phyloP scores from a whole-genome alignment of 371 early-diverging fungal species.

The Saksenaea oblongispora region DNA sequence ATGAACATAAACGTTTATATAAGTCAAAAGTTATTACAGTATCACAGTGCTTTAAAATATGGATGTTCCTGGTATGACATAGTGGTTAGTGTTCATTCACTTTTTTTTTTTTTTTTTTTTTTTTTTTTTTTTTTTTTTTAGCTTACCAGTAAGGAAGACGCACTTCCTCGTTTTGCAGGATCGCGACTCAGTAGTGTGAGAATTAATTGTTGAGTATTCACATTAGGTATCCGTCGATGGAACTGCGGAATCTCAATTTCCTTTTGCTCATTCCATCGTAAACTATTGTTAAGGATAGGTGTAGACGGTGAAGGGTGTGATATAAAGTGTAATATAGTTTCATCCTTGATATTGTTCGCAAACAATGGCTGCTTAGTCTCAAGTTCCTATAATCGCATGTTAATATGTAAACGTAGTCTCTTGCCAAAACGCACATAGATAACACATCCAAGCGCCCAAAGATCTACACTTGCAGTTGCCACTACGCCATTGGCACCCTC shows the following conservation, averaged over 20 bases:
- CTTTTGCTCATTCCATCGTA: constrained; percentile 50
- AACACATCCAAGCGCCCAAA: constrained; percentile 52
- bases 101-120: neutral
- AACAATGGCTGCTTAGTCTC: constrained; percentile 47
- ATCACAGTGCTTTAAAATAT: too few species aligned
- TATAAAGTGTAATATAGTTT: constrained; percentile 50
- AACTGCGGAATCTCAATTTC: constrained; percentile 49
- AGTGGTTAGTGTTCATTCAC: neutral
- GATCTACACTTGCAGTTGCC: constrained; percentile 47
- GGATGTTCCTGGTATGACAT: neutral
- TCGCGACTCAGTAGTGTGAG: constrained; percentile 40
- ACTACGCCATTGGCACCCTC: constrained; percentile 54
- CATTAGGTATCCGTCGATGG: constrained; percentile 35
- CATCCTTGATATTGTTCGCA: constrained; percentile 44
- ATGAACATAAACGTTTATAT: too few species aligned
- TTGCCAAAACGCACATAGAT: constrained; percentile 31
- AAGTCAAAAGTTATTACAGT: too few species aligned
- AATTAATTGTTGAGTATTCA: constrained; percentile 36
- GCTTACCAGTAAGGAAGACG: constrained; percentile 40
- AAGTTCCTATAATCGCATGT: constrained; percentile 28
- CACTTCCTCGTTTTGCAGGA: constrained; percentile 41
- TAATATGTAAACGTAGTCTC: neutral
- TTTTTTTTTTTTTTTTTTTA: neutral
- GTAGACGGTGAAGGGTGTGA: constrained; percentile 53
- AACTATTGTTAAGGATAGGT: constrained; percentile 46